Evolutionary conservation across 495 filamentous ascomycete species (phyloP).

Genomic region (Alectoria sarmentosa): DNA sequence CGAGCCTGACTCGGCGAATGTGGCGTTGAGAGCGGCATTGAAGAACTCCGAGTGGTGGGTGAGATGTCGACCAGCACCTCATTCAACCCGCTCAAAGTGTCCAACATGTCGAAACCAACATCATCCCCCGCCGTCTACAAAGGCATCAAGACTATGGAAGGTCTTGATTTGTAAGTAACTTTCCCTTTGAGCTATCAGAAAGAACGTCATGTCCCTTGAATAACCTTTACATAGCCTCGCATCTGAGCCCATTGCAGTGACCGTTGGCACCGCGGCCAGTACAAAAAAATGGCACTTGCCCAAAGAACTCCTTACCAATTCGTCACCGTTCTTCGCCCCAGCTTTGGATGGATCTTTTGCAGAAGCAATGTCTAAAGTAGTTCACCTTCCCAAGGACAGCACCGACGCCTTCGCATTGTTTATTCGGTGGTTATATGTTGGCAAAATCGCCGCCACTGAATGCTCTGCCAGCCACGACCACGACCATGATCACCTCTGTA

Average conservation of each 20-base stretch:
- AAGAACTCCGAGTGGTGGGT: too few species aligned
- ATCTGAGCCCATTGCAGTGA: slow-evolving; percentile 4
- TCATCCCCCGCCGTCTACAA: not conserved
- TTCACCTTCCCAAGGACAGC: not conserved
- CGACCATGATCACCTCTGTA: not conserved
- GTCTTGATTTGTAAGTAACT: not conserved
- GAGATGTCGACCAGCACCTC: too few species aligned
- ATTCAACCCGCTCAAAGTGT: not conserved
- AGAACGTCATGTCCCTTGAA: not conserved
- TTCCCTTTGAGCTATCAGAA: not conserved
- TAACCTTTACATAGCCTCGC: not conserved
- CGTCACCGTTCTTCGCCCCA: slow-evolving; percentile 13
- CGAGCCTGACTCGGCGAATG: too few species aligned
- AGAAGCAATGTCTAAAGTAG: not conserved
- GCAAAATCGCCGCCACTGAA: not conserved
- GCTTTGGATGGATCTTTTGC: not conserved
- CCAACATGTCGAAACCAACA: not conserved
- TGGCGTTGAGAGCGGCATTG: too few species aligned
- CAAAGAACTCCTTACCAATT: slow-evolving; percentile 10
- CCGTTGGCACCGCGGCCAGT: not conserved
- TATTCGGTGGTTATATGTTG: slow-evolving; percentile 1
- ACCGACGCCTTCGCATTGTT: slow-evolving; percentile 3
- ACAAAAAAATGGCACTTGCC: slow-evolving; percentile 7
- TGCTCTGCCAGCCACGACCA: fast-evolving
- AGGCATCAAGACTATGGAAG: not conserved